Evolutionary conservation across 1,284 basidiomycete species (phyloP).

Genomic region (Cutaneotrichosporon curvatum): DNA sequence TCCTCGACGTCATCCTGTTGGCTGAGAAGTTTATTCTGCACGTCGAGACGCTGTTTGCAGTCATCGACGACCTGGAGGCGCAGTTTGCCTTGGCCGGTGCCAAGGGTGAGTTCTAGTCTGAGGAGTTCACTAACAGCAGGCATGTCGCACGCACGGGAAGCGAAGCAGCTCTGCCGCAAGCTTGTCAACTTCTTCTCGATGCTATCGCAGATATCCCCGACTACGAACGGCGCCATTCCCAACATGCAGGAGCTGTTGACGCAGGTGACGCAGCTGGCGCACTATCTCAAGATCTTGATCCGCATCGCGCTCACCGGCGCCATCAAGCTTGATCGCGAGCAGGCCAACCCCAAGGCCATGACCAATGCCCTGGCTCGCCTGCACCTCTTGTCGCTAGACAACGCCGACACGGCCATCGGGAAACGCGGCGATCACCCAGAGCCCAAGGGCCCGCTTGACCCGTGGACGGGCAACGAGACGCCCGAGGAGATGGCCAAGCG

Average conservation of each 20-base stretch:
- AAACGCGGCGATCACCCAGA: conserved; percentile 39
- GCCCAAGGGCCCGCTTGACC: conserved; percentile 5
- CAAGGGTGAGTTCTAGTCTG: conserved; percentile 59
- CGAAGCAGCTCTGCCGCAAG: conserved; percentile 96
- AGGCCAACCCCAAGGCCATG: conserved; percentile 73
- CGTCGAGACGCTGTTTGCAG: conserved; percentile 94
- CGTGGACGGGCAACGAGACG: conserved; percentile 18
- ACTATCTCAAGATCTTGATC: conserved; percentile 99
- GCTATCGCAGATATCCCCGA: conserved; percentile 55
- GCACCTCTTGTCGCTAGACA: conserved; percentile 81
- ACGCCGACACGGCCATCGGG: conserved; percentile 68
- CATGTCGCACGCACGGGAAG: conserved; percentile 96
- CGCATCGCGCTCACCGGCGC: conserved; percentile 94
- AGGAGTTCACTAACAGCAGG: conserved; percentile 51
- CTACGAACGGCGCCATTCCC: conserved; percentile 22
- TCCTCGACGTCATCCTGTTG: conserved; percentile 94
- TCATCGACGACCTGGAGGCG: conserved; percentile 91
- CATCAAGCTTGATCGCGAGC: conserved; percentile 88
- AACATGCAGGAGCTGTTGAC: conserved; percentile 97
- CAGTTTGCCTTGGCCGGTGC: conserved; percentile 73
- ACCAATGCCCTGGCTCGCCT: conserved; percentile 84
- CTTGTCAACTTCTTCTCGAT: conserved; percentile 98
- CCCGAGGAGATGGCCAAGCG: conserved; percentile 36
- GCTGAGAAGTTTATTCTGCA: conserved; percentile 98
- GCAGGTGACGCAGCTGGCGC: conserved; percentile 95